Percentiles rank a stretch among this genome's conserved stretches.
phyloP scores from a whole-genome alignment of 2,329 filamentous ascomycete genomes.

The Aspergillus tamarii region DNA sequence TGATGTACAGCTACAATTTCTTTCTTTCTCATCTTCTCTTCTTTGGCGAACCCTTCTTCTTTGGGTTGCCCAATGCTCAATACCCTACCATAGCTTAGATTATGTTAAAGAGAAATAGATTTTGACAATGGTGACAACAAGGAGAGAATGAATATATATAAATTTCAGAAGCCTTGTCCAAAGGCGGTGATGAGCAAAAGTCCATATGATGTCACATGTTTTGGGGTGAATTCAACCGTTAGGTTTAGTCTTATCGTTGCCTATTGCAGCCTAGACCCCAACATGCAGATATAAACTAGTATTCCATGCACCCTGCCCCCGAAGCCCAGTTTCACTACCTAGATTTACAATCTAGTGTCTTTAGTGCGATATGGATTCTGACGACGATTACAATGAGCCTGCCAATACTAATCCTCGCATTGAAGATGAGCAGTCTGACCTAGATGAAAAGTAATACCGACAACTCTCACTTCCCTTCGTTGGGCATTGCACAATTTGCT shows the following conservation, averaged over 20 bases:
- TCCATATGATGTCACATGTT: slow-evolving; percentile 28
- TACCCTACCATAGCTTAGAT: not conserved
- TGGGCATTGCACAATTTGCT: slow-evolving; percentile 13
- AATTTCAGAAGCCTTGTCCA: no score
- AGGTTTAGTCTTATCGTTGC: slow-evolving; percentile 29
- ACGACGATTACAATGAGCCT: slow-evolving; percentile 24
- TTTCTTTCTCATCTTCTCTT: not conserved
- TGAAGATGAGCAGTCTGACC: slow-evolving; percentile 27
- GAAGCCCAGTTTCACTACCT: not conserved
- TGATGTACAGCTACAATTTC: not conserved
- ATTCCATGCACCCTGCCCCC: not conserved
- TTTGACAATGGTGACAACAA: slow-evolving; percentile 9
- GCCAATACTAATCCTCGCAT: slow-evolving; percentile 12
- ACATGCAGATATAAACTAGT: not conserved
- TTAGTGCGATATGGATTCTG: slow-evolving; percentile 33
- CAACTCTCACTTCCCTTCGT: not conserved
- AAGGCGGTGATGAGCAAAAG: not conserved
- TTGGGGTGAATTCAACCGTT: not conserved
- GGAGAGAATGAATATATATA: no score
- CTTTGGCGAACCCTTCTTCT: not conserved
- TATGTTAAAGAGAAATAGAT: slow-evolving; percentile 1
- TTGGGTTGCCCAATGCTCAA: not conserved
- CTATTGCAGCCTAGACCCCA: slow-evolving; percentile 28
- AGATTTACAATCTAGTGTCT: not conserved
- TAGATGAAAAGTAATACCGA: slow-evolving; percentile 36